Evolutionary conservation across 768 basidiomycete genomes (phyloP), one percentile per base, ranked within the genome.

Genomic region (Gyrodon lividus): DNA sequence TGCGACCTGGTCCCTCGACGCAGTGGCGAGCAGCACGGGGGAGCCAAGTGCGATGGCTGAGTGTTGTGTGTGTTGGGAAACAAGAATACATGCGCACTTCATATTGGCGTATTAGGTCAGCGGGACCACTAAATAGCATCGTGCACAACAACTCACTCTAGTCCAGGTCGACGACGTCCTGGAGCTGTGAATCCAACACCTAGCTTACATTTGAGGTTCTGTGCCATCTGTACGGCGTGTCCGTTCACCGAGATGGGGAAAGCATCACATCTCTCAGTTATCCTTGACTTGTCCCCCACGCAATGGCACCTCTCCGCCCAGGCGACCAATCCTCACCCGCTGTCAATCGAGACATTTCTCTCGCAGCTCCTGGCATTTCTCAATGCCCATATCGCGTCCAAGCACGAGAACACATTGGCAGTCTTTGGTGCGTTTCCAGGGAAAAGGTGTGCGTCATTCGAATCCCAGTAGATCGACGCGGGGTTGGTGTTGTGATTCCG

Each of bases 361-460:
- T 83, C 90, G 3, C 89, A 93, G 61, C 74, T 97, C 23, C 80
- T 98, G 51, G 86, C 89, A 26, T 96, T 98, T 63, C 75, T 96
- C 62, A 98, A 99, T 64, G 82, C 93, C 3, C 94, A 98, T 71
- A 80, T 98, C 54, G 94, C 94, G 2, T 80, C 83, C 56, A 83
- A 87, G 57, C 87, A 94, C 72, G 94, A 96, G 67, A 99, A 99
- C 65, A 82, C 89, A 4, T 77, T 99, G 34, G 90, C 93, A 6
- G 89, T 98, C 49, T 96, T 92, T 65, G 96, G 84, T 7, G 96
- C 95, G 5, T 76, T 93, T 42, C 89, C 90, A 1, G 83, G 82
- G 19, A 86, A 85, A 69, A 93, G 90, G 92, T 90, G 5, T 24
- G 74, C 61, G n/a, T 42, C 34, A 42, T 44, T n/a, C n/a, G n/a